These are phyloP conservation scores for Corynespora cassiicola DNA, from an alignment of 2,329 filamentous ascomycete species.

Conservation along the genomic window DNA sequence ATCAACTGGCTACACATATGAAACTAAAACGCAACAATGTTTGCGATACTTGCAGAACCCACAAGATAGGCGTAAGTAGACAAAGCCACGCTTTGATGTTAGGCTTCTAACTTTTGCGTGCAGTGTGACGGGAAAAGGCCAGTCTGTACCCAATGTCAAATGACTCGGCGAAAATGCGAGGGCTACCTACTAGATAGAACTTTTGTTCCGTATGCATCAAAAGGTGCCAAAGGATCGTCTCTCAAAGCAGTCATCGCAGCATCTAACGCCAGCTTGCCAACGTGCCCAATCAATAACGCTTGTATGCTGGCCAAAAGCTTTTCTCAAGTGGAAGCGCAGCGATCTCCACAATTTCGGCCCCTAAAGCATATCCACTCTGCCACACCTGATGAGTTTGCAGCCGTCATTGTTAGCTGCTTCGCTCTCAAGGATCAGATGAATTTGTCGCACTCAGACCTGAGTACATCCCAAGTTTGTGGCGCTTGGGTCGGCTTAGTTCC, in stretches of 20 bases:
- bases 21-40: slow-evolving; percentile 6
- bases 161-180: slow-evolving; percentile 24
- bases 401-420: slow-evolving; percentile 11
- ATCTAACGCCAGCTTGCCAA: background rate
- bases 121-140: slow-evolving; percentile 26
- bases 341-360: no score
- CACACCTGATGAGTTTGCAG: slow-evolving; percentile 3
- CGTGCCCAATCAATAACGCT: no score
- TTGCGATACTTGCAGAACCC: slow-evolving; percentile 8
- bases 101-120: slow-evolving; percentile 21
- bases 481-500: slow-evolving; percentile 51
- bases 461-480: slow-evolving; percentile 40
- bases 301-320: no score
- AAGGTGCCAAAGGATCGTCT: background rate
- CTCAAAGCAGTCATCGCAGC: background rate
- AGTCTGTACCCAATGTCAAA: slow-evolving; percentile 28
- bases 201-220: slow-evolving; percentile 20
- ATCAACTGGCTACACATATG: slow-evolving; percentile 3
- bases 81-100: background rate
- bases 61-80: slow-evolving; percentile 9
- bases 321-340: no score
- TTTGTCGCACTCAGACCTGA: slow-evolving; percentile 21
- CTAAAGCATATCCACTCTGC: background rate
- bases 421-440: slow-evolving; percentile 13
- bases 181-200: slow-evolving; percentile 26